A percentile compares a stretch with the other conserved stretches of the same genome.
These are phyloP conservation scores for Auricularia cornea DNA, from an alignment of 768 basidiomycete species.

Conservation along the genomic window DNA sequence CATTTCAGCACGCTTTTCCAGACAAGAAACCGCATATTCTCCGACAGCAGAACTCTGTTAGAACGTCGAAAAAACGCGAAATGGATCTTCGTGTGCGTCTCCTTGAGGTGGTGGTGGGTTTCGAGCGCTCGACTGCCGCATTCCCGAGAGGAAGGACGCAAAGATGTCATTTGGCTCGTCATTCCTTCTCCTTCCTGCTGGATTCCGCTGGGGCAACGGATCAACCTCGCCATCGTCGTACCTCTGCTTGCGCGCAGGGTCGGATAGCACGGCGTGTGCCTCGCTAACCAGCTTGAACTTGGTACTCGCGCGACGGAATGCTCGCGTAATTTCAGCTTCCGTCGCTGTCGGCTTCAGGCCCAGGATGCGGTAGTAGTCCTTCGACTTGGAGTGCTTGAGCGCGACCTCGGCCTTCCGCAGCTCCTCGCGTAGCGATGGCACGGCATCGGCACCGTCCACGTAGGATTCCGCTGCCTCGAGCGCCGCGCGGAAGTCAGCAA, in stretches of 20 bases:
- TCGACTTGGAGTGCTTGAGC: conserved; percentile 81
- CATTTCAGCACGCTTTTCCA: too few species aligned
- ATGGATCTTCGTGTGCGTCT: too few species aligned
- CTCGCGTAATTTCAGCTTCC: conserved; percentile 80
- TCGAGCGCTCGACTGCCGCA: too few species aligned
- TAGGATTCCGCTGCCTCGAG: conserved; percentile 67
- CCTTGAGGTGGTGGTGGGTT: too few species aligned
- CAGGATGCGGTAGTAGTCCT: conserved; percentile 82
- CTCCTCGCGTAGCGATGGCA: conserved; percentile 52
- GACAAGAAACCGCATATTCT: too few species aligned
- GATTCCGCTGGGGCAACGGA: too few species aligned
- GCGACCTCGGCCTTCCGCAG: conserved; percentile 75
- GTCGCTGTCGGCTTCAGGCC: conserved; percentile 21
- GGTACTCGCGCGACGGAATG: conserved; percentile 76
- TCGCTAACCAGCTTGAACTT: conserved; percentile 91
- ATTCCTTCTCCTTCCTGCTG: too few species aligned
- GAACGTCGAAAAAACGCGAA: too few species aligned
- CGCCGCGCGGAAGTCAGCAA: conserved; percentile 70
- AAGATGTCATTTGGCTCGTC: too few species aligned
- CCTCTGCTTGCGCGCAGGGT: conserved; percentile 58
- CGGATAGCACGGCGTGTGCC: conserved; percentile 75
- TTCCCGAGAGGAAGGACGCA: too few species aligned
- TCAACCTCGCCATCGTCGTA: conserved; percentile 82
- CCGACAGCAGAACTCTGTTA: too few species aligned
- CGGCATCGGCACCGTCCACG: conserved; percentile 42